Evolutionary conservation across 108 stramenopile species (phyloP), one percentile per base, ranked within the genome.

Genomic region (Nitzschia sp.): DNA sequence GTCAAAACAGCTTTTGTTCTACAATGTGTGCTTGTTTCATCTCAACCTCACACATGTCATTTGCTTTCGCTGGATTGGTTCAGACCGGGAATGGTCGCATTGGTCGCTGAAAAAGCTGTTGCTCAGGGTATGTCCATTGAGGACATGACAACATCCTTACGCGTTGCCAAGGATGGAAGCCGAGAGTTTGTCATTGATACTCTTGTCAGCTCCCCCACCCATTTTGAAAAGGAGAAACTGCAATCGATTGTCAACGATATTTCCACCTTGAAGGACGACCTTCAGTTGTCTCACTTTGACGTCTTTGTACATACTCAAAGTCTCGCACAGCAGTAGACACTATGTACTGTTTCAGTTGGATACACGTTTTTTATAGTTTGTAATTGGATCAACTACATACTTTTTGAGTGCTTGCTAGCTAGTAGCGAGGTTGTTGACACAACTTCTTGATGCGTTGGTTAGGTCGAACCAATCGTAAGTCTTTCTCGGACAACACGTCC

Each of bases 11-110:
- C n/a, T n/a, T n/a, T n/a, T n/a, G n/a, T 22, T 65, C n/a, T n/a
- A 21, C 15, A 54, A 0, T 26, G 7, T 2, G 56, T n/a, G 8
- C 8, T 44, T 73, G 26, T 25, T 46, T 46, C 17, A n/a, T 26
- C 24, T 60, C 22, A 21, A 51, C 50, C 17, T 52, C 26, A 56
- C 26, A 56, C n/a, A n/a, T n/a, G n/a, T n/a, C n/a, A n/a, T n/a
- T n/a, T n/a, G n/a, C n/a, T 19, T 15, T 21, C 25, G 20, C 22
- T 10, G 7, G 24, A 7, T 56, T 26, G 15, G 6, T 14, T 56
- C 46, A 88, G 87, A 76, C 83, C 89, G 2, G 92, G 92, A 15
- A 89, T 93, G 86, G 60, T 93, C 37, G 92, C 92, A n/a, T 63
- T 57, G 15, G 77, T 93, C 50, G 66, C 88, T 1, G 86, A 89